Conservation (phyloP, 768 basidiomycete genomes). For the Agrocybe chaxingu region DNA sequence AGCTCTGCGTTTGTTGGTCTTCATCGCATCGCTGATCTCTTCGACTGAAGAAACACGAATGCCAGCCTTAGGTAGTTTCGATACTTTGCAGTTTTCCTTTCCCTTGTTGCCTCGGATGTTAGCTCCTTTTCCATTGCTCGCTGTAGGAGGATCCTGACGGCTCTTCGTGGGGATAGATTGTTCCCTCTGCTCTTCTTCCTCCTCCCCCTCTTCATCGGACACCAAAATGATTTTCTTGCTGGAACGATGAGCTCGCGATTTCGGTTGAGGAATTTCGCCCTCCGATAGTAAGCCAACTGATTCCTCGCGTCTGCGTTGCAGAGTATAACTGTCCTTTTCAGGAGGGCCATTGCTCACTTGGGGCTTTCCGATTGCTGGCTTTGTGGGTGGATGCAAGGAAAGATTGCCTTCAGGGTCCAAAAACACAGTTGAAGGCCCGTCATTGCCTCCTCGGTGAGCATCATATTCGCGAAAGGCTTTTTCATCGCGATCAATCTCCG, state of each 20-base stretch:
- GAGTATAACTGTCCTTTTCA: not conserved
- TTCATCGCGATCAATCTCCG: too few relatives aligned
- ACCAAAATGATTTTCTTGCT: constrained; percentile 5
- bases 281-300: not conserved
- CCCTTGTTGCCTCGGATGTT: too few relatives aligned
- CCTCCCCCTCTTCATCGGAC: constrained; percentile 12
- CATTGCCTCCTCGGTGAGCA: too few relatives aligned
- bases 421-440: not conserved
- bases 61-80: too few relatives aligned
- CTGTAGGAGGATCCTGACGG: too few relatives aligned
- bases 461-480: too few relatives aligned
- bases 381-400: not conserved
- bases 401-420: not conserved
- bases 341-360: not conserved
- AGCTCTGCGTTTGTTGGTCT: constrained; percentile 19
- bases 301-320: not conserved
- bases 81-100: too few relatives aligned
- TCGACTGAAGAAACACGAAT: not conserved
- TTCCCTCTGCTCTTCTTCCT: too few relatives aligned
- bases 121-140: too few relatives aligned
- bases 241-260: not conserved
- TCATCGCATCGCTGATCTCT: not conserved
- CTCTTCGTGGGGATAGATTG: too few relatives aligned
- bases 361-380: not conserved
- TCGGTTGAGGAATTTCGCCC: not conserved